Conservation (phyloP, 1,284 basidiomycete genomes). For the Ceratorhiza oryzae-sativae region DNA sequence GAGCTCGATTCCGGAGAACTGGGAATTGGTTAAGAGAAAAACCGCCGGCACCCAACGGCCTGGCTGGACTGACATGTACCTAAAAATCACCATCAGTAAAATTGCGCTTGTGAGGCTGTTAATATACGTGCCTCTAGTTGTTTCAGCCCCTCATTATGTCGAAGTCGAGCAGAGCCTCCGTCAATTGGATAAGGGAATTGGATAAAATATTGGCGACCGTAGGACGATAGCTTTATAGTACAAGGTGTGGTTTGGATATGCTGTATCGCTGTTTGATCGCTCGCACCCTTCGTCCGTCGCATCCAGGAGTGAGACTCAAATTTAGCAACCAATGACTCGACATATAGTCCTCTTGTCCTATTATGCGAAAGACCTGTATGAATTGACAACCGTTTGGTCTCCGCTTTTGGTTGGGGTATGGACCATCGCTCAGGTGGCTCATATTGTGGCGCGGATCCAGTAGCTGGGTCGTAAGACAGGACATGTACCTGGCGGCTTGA, state of each 20-base stretch:
- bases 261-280: neutral
- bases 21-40: neutral
- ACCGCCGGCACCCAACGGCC: neutral
- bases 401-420: neutral
- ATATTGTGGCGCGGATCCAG: neutral
- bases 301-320: neutral
- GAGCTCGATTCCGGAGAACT: neutral
- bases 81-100: neutral
- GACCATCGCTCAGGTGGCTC: no score
- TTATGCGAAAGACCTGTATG: neutral
- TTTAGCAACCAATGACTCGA: neutral
- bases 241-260: slow-evolving; percentile 3
- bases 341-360: no score
- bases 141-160: neutral
- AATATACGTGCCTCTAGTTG: neutral
- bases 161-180: neutral
- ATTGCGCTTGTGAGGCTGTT: neutral
- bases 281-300: no score
- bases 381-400: neutral
- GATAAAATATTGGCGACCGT: neutral
- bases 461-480: neutral
- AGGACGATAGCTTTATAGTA: neutral
- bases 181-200: slow-evolving; percentile 22
- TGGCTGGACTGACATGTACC: neutral
- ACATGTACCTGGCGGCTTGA: neutral